Evolutionary conservation across 345 rosid genomes (phyloP), one percentile per base, ranked within the genome.

Genomic region (Corchorus olitorius): DNA sequence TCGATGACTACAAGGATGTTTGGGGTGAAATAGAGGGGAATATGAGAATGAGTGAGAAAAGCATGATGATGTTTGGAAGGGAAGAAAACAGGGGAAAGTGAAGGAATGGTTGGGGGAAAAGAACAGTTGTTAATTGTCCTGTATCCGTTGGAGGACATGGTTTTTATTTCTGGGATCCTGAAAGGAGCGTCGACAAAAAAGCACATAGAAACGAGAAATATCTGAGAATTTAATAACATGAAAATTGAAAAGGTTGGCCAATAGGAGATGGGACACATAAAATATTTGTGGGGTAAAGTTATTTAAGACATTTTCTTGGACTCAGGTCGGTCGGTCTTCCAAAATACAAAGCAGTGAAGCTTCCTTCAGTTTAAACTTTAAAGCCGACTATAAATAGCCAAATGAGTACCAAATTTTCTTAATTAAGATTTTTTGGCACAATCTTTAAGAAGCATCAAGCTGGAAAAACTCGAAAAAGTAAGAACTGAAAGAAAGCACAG

Each of bases 81-180:
- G 45, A 69, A 33, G 73, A 69, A 69, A 69, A 50, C 19, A 6
- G 71, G 17, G 37, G 8, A 43, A 8, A 13, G 39, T 20, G 55
- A 8, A 37, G 13, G 72, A 22, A 39, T 27, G 27, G 27, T 27
- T 27, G 27, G 27, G 27, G 35, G 27, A 49, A 33, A 34, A 41
- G n/a, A 43, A 8, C 15, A 45, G 43, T 4, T 6, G 41, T 60
- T 14, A 17, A 27, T 20, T 73, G 76, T 73, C 43, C 12, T 8
- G 20, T 43, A 19, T 60, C 58, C 55, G 9, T 33, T 73, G 68
- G 54, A 58, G 76, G 76, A 73, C 41, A 68, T 27, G 58, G 13
- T 45, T 20, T 66, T 19, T 22, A 19, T 58, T 3, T 15, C 45
- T 58, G 19, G 20, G 45, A 35, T 15, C 35, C 7, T 6, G 53